A percentile compares a stretch with the other conserved stretches of the same genome.
Evolutionary conservation across 2,329 filamentous ascomycete species (phyloP).

Genomic region (Penicillium sp.): DNA sequence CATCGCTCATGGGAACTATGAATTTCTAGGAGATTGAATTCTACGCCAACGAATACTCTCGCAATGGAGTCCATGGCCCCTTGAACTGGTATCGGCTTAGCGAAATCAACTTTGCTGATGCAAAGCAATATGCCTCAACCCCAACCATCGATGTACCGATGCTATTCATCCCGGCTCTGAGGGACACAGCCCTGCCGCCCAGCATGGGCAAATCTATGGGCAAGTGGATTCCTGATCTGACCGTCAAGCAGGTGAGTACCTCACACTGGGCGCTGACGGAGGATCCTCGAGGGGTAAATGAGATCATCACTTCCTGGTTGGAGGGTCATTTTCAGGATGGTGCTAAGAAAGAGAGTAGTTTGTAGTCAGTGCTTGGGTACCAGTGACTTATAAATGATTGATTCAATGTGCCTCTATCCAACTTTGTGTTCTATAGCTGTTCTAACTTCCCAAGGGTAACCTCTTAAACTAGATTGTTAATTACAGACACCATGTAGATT

Average conservation of each 20-base stretch:
- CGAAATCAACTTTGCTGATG: slow-evolving; percentile 72
- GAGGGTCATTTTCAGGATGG: slow-evolving; percentile 45
- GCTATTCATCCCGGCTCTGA: slow-evolving; percentile 69
- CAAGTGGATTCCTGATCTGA: slow-evolving; percentile 60
- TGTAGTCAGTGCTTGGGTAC: not conserved
- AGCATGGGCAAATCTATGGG: slow-evolving; percentile 70
- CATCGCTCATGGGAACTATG: not conserved
- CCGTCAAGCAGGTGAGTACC: slow-evolving; percentile 61
- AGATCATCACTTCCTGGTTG: slow-evolving; percentile 64
- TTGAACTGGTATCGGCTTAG: slow-evolving; percentile 84
- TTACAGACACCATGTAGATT: not conserved
- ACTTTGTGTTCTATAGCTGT: no score
- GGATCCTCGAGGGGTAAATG: slow-evolving; percentile 66
- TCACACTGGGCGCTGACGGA: slow-evolving; percentile 83
- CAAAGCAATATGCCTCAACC: slow-evolving; percentile 41
- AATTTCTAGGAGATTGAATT: slow-evolving; percentile 61
- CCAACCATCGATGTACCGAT: slow-evolving; percentile 57
- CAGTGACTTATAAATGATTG: not conserved
- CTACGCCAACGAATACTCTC: slow-evolving; percentile 69
- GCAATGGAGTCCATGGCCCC: slow-evolving; percentile 71
- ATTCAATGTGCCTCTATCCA: no score
- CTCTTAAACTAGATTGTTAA: not conserved
- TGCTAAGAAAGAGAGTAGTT: slow-evolving; percentile 24
- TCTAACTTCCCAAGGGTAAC: not conserved
- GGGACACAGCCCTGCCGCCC: slow-evolving; percentile 69